Conservation (phyloP, 441 rosid species). For the Pelargonium exstipulatum region DNA sequence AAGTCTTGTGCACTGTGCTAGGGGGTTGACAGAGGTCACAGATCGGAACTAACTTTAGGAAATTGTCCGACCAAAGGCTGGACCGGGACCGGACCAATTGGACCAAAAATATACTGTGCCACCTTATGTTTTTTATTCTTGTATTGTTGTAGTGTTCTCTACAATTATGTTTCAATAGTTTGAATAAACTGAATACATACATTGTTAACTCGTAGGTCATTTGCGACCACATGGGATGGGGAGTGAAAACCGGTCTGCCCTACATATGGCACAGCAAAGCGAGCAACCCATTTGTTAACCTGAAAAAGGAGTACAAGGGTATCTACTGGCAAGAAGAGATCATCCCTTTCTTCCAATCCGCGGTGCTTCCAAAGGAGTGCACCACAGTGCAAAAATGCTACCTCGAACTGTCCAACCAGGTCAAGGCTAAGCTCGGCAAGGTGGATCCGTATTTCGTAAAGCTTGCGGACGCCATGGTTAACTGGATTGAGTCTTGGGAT, state of each 20-base stretch:
- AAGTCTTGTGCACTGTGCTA: no score
- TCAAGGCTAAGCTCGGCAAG: conserved; percentile 71
- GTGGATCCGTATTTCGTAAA: conserved; percentile 82
- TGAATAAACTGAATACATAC: not conserved
- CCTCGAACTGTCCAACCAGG: conserved; percentile 69
- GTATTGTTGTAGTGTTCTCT: conserved; percentile 15
- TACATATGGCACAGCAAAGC: conserved; percentile 96
- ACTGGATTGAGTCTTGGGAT: conserved; percentile 96
- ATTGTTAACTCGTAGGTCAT: conserved; percentile 44
- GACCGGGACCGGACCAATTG: no score
- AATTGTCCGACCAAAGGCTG: no score
- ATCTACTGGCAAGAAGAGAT: conserved; percentile 94
- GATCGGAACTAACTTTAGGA: no score
- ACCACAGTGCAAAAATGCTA: conserved; percentile 84
- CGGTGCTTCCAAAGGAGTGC: conserved; percentile 63
- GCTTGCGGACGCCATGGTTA: conserved; percentile 93
- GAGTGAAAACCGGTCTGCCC: conserved; percentile 92
- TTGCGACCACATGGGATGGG: conserved; percentile 81
- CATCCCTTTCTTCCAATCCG: conserved; percentile 90
- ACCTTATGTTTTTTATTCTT: no score
- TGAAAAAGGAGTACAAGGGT: conserved; percentile 8
- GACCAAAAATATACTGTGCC: no score
- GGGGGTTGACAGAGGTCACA: no score
- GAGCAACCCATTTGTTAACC: conserved; percentile 75
- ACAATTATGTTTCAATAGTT: not conserved